Conservation (phyloP, 2,329 filamentous ascomycete species). For the Trichothecium roseum region DNA sequence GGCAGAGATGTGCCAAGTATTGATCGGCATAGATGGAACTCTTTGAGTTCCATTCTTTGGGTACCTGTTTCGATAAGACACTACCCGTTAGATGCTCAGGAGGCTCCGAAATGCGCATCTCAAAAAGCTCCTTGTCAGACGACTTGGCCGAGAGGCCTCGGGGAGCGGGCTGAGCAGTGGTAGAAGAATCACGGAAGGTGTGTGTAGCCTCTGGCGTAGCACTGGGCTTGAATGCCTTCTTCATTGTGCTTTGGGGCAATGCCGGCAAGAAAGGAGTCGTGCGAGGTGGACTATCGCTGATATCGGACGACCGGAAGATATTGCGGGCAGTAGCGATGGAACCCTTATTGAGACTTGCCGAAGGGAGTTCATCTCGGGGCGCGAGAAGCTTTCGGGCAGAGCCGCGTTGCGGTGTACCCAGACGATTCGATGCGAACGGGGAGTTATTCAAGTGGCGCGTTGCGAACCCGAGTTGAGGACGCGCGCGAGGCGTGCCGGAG, state of each 20-base stretch:
- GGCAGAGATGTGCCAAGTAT: constrained; percentile 46
- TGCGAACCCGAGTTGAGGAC: constrained; percentile 31
- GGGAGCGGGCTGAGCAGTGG: constrained; percentile 30
- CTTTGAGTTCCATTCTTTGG: constrained; percentile 37
- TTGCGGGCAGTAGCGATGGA: constrained; percentile 26
- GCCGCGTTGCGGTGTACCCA: constrained; percentile 26
- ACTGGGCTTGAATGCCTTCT: constrained; percentile 35
- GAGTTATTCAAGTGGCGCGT: constrained; percentile 30
- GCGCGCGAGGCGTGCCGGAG: constrained; percentile 26
- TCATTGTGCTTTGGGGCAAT: constrained; percentile 32
- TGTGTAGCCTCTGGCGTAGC: constrained; percentile 32
- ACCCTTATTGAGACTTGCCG: constrained; percentile 24
- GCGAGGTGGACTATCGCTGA: constrained; percentile 20
- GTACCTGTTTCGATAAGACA: constrained; percentile 40
- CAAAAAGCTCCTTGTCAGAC: constrained; percentile 40
- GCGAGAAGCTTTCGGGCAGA: constrained; percentile 23
- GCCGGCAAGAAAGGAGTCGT: constrained; percentile 32
- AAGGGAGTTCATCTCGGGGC: constrained; percentile 22
- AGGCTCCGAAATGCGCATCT: constrained; percentile 48
- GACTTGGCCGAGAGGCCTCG: constrained; percentile 39
- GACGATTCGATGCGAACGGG: constrained; percentile 21
- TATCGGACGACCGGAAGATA: constrained; percentile 29
- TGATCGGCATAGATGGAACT: constrained; percentile 51
- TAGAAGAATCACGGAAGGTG: constrained; percentile 31
- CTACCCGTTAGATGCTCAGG: constrained; percentile 46